Evolutionary conservation across 345 rosid species (phyloP).

Genomic region (Clarkia xantiana): DNA sequence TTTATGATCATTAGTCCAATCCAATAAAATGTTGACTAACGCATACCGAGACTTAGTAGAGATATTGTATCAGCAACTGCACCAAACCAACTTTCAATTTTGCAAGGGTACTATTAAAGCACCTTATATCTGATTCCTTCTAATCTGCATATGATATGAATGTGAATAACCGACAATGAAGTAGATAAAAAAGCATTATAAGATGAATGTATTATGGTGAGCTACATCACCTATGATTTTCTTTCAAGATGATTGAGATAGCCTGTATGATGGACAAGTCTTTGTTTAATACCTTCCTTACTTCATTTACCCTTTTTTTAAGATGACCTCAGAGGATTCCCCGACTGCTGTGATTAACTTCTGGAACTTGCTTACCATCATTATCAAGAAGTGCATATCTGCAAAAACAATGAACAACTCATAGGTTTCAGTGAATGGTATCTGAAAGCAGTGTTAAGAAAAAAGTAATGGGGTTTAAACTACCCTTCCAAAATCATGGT

Average conservation of each 20-base stretch:
- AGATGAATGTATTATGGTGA: no score
- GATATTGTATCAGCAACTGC: constrained; percentile 92
- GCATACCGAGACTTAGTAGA: constrained; percentile 82
- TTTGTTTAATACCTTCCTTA: constrained; percentile 42
- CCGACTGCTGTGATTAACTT: constrained; percentile 67
- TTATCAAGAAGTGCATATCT: constrained; percentile 74
- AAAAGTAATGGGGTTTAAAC: neutral
- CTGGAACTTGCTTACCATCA: constrained; percentile 78
- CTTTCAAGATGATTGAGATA: constrained; percentile 57
- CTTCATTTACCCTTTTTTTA: constrained; percentile 66
- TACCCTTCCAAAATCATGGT: constrained; percentile 95
- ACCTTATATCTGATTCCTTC: constrained; percentile 70
- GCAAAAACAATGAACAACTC: constrained; percentile 10
- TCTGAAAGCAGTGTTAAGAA: neutral
- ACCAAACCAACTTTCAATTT: constrained; percentile 99
- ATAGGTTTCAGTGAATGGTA: no score
- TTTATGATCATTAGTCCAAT: no score
- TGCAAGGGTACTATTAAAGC: constrained; percentile 90
- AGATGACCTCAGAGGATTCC: constrained; percentile 52
- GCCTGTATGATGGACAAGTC: constrained; percentile 70
- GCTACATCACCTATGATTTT: constrained; percentile 72
- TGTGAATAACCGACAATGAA: no score
- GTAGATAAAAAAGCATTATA: no score
- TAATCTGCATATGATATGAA: constrained; percentile 25
- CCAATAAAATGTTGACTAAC: constrained; percentile 18